Evolutionary conservation across 2,329 filamentous ascomycete genomes (phyloP), one percentile per base, ranked within the genome.

Genomic region (Xylariaceae sp.): DNA sequence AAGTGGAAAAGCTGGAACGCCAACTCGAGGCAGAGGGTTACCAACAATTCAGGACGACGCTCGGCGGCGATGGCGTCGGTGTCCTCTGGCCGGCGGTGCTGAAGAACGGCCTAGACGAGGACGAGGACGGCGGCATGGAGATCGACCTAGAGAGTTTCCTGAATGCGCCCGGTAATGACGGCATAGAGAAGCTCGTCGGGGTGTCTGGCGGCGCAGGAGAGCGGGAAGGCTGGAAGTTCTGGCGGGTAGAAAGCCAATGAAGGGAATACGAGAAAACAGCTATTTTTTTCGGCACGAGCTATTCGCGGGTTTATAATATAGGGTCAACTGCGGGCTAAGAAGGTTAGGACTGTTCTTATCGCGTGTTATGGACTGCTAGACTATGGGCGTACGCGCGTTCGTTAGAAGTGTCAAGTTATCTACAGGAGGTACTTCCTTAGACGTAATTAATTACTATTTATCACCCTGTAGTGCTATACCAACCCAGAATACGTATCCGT

Each of bases 71-170:
- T 67, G 95, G 95, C 12, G 91, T 99, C 1, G 95, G 95, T 40
- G 91, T 99, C 1, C 81, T 99, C 3, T 96, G 90, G 86, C 95
- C 95, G 0, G 95, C 95, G 0, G 89, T 97, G 0, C 78, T 97
- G 21, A 90, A 91, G 71, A 96, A 96, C 58, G 90, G 89, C 5
- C 85, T 83, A n/a, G 86, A 89, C 40, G 88, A 91, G 67, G 89
- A 91, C 63, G 80, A 84, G 0, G 85, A 91, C 61, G 91, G 91
- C 32, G 91, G 91, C 20, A 91, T 95, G 77, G 93, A 97, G 75
- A 98, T 99, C 67, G 90, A 96, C 66, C 82, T 93, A 67, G 91
- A 97, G 56, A 81, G 80, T 56, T 86, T 99, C 71, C 80, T 98
- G 52, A 90, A 87, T 53, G 95, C 91, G 0, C 84, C 91, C 50